A percentile compares a stretch with the other conserved stretches of the same genome.
Conservation (phyloP, 2,329 filamentous ascomycete species). For the Hypoxylon sp. region DNA sequence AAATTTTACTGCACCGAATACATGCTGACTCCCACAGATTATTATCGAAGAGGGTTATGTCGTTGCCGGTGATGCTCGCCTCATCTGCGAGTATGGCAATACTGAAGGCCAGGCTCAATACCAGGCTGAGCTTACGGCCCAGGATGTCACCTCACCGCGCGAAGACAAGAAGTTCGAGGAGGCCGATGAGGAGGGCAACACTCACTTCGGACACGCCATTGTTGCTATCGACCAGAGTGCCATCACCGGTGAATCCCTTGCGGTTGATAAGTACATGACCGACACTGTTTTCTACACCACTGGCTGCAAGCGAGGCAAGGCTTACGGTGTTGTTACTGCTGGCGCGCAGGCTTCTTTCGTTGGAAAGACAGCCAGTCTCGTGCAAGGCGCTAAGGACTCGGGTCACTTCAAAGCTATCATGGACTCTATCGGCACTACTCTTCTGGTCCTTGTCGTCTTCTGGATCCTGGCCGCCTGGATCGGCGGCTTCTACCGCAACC, state of each 20-base stretch:
- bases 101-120: slow-evolving; percentile 72
- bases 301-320: slow-evolving; percentile 78
- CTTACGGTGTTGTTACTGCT: slow-evolving; percentile 69
- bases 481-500: slow-evolving; percentile 75
- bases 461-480: slow-evolving; percentile 76
- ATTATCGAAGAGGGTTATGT: slow-evolving; percentile 74
- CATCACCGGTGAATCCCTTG: slow-evolving; percentile 77
- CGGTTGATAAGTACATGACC: slow-evolving; percentile 76
- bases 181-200: slow-evolving; percentile 63
- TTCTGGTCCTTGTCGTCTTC: slow-evolving; percentile 76
- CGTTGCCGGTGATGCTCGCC: slow-evolving; percentile 71
- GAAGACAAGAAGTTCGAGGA: slow-evolving; percentile 69
- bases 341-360: slow-evolving; percentile 75
- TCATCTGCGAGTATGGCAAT: slow-evolving; percentile 74
- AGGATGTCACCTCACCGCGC: slow-evolving; percentile 58
- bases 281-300: slow-evolving; percentile 77
- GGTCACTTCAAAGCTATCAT: slow-evolving; percentile 82
- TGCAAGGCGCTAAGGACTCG: slow-evolving; percentile 73
- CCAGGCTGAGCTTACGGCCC: slow-evolving; percentile 68
- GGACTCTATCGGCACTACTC: slow-evolving; percentile 75
- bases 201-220: slow-evolving; percentile 68
- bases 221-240: slow-evolving; percentile 76
- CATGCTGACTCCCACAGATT: slow-evolving; percentile 55
- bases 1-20: not conserved
- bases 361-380: slow-evolving; percentile 73